Base-by-base conservation (phyloP, 1,284 basidiomycete species). In the Sporisorium graminicola region DNA sequence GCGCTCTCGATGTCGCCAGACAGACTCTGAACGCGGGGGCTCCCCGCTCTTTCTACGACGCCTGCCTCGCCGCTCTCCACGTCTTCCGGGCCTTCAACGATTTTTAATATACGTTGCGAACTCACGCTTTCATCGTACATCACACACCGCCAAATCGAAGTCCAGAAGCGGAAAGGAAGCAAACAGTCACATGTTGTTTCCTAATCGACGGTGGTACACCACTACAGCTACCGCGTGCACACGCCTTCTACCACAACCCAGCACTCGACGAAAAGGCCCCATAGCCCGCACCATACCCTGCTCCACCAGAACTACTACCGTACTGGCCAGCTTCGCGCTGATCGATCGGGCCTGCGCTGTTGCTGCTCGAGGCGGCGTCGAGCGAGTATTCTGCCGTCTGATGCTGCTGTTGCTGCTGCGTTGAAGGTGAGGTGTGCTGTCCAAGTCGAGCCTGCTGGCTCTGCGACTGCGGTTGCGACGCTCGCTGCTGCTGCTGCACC, bases 281-380 rank as follows among this genome's bases (percentile, higher is more conserved):
- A 33, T 72, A 71, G 8, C 42, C 58, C 18, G 61, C 37, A 14
- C 51, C 56, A 27, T 72, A 66, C 4, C 31, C 58, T 43, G 40
- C 56, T 26, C 27, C 55, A 33, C 22, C 29, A 18, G 35, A 26
- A 5, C 16, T 33, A 13, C 40, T 24, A 18, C 43, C 42, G 40
- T 50, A 69, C 65, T 62, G 65, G 26, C 65, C 46, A 20, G 57
- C 31, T 33, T 66, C 59, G 20, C 64, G 58, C 22, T 47, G 55
- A 52, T 74, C 72, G 27, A 74, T 69, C n/a, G 72, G 72, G 5
- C 72, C 72, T 20, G 14, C 46, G 35, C 58, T 61, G 40, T 50
- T 61, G 54, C 59, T 64, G 47, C 57, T 55, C 40, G 37, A 35
- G 1, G 63, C 58, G 22, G 46, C 44, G 26, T 57, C 57, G 29